Conservation (phyloP, 2,329 filamentous ascomycete species). For the Microsporum audouinii region DNA sequence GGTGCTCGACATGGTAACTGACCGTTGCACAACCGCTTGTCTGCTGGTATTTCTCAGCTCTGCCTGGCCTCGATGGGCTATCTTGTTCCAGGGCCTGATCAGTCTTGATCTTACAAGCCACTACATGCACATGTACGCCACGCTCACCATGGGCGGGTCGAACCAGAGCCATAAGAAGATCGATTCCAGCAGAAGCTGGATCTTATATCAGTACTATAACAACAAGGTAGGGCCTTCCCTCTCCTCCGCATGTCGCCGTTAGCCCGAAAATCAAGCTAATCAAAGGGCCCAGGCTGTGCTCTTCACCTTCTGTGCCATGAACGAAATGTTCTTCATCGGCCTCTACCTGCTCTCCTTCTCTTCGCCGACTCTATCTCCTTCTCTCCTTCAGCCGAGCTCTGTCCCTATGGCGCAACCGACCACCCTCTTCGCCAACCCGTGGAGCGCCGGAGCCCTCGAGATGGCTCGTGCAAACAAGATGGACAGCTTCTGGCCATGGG, state of each 20-base stretch:
- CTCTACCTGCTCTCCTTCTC: conserved; percentile 97
- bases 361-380: conserved; percentile 75
- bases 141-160: conserved; percentile 71
- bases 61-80: conserved; percentile 86
- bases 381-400: conserved; percentile 60
- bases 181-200: conserved; percentile 73
- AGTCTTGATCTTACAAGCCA: conserved; percentile 88
- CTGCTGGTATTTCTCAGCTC: conserved; percentile 88
- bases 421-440: conserved; percentile 74
- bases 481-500: conserved; percentile 64
- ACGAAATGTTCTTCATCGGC: conserved; percentile 96
- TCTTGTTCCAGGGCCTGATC: conserved; percentile 89
- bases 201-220: conserved; percentile 92
- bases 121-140: conserved; percentile 99
- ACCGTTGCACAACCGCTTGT: conserved; percentile 92
- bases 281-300: conserved; percentile 57
- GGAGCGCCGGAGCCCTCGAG: conserved; percentile 85
- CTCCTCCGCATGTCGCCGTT: background rate
- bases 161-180: conserved; percentile 85
- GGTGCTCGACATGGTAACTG: conserved; percentile 97
- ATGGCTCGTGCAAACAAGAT: conserved; percentile 90
- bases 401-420: conserved; percentile 57
- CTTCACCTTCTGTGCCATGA: conserved; percentile 79
- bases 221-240: conserved; percentile 58
- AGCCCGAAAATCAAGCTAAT: background rate